Evolutionary conservation across 2,329 filamentous ascomycete species (phyloP), one percentile per base, ranked within the genome.

Genomic region (Xylariaceae sp.): DNA sequence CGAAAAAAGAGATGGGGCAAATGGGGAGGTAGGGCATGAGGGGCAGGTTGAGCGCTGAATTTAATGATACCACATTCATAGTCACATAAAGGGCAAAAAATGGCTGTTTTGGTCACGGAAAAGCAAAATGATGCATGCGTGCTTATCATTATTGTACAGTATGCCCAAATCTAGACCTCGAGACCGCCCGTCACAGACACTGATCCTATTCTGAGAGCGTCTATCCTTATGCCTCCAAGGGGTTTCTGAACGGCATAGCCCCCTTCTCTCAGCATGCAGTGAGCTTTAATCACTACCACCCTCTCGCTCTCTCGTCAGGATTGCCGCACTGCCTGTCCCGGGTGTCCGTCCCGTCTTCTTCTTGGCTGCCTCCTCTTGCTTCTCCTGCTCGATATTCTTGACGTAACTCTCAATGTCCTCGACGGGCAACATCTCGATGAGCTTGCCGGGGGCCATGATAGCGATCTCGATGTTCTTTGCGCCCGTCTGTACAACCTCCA

Each of bases 381-480:
- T 98, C 79, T 98, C 94, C 59, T 90, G 87, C 75, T 98, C 95
- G 66, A 98, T 98, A 68, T 82, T 93, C 82, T 97, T 97, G 62
- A 98, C 94, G 62, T 95, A 96, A 56, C 81, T 80, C 75, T 98
- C 93, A 60, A 98, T 98, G 60, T 95, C 88, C 66, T 97, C 91
- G 24, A 91, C 85, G 2, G 89, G 88, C 55, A 98, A 78, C 82
- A 95, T 90, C 74, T 97, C 90, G 50, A 98, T 81, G 13, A 78
- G 67, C 74, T 95, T 89, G 39, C 89, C 90, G 6, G 93, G 90
- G 7, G 89, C 87, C 89, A 97, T 96, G 62, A 98, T 84, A 44
- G 94, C 93, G 61, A 98, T 97, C 73, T 98, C 93, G 60, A 98
- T 98, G 70, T 98, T 98, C 82, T 98, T 98, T 39, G 93, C 93